Base-by-base conservation (phyloP, 768 basidiomycete species). In the Pleurotus salmoneostramineus region DNA sequence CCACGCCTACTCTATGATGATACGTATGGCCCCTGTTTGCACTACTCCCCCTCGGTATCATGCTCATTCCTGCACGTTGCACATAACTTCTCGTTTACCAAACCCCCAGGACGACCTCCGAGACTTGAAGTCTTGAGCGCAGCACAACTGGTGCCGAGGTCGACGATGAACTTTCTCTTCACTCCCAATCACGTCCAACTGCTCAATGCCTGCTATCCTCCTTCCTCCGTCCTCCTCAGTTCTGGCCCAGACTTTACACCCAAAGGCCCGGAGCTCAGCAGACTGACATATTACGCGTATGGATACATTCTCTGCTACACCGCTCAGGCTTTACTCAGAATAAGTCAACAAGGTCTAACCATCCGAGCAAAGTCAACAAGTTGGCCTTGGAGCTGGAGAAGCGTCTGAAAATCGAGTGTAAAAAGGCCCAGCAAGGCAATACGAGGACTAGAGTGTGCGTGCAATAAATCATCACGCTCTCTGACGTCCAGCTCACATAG, bases 171-270 rank as follows among this genome's bases (percentile, higher is more conserved):
- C 69, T 70, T 86, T 60, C 71, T 84, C 65, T 91, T 93, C 74
- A 87, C 88, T 57, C 87, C 92, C 61, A 84, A 89, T 74, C 92
- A 94, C 76, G 83, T 93, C 65, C 83, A 85, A 64, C 85, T 94
- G 60, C 83, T 95, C 68, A 83, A 84, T 56, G 84, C 91, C 36
- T 95, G 93, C 70, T 96, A 95, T 68, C 94, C 94, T 12, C 83
- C 91, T 6, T 75, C 85, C 44, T 86, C 92, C 54, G 78, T 85
- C 4, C 79, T 95, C 35, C 74, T 87, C 55, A 84, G 88, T 14
- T 80, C 91, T 17, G 90, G 84, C 36, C 88, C 93, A 50, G 84
- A 88, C 57, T 92, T 85, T 70, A 81, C 81, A 10, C 91, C 92
- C 10, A 93, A 93, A 63, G 78, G 88, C 0, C 92, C 93, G 69